Base-by-base conservation (phyloP, 164 flowering plant genomes). In the Annona cherimola region DNA sequence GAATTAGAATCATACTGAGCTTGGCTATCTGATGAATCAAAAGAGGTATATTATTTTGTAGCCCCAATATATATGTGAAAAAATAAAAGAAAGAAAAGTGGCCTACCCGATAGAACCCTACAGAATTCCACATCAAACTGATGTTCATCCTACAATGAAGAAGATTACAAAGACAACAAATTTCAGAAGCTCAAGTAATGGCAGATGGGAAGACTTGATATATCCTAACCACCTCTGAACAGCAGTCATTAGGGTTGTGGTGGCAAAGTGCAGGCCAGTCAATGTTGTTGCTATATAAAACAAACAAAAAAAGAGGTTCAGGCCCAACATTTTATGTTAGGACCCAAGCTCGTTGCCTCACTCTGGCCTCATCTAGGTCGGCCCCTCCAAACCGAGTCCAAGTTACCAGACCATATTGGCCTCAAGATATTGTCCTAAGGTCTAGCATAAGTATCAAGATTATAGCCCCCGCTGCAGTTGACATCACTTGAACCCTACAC, bases 121-220 rank as follows among this genome's bases (percentile, higher is more conserved):
- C 95, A 6, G 98, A 91, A 63, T 91, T 93, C 92, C 95, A 90
- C 97, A 93, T 93, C 62, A 93, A 76, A 71, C 98, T 91, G 76
- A 93, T 87, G 77, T 93, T 93, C 97, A 93, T 93, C 64, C 98
- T 95, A 91, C 95, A 76, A 93, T 93, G 26, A 97, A 93, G 70
- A 89, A 91, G 74, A 91, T 93, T 71, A 93, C 97, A 77, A 90
- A 88, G 19, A 93, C 50, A 39, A 90, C 87, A 81, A 88, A 91
- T 77, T 84, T 91, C 60, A 93, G 70, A 77, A 91, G 87, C 44
- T 93, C 98, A 42, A 84, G 69, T 16, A 85, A 1, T 2, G 98
- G 98, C 16, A 93, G 82, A 68, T 89, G 89, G 18, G 95, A 84
- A 45, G 89, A 54, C 70, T 91, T 94, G 74, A 91, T 91, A 76